Evolutionary conservation across 306 rosid species (phyloP).

Genomic region (Medicago arabica): DNA sequence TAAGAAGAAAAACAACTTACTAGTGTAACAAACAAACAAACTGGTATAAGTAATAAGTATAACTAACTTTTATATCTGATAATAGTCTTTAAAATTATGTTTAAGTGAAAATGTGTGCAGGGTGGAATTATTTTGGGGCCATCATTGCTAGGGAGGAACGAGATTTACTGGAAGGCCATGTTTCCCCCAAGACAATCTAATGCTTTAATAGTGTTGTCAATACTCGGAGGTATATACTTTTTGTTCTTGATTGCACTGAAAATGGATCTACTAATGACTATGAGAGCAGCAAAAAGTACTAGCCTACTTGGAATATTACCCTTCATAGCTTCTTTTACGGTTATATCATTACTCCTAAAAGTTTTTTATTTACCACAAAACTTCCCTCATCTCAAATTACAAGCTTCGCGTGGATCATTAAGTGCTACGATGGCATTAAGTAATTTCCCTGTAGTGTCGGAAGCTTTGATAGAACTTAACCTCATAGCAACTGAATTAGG

Average conservation of each 20-base stretch:
- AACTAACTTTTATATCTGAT: not conserved
- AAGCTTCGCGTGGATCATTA: not conserved
- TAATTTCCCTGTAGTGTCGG: constrained; percentile 43
- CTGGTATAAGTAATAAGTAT: too few species aligned
- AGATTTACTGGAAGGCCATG: not conserved
- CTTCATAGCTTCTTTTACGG: not conserved
- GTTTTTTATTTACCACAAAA: not conserved
- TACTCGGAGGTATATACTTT: not conserved
- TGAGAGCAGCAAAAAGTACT: constrained; percentile 41
- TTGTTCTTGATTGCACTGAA: constrained; percentile 33
- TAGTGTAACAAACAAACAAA: not conserved
- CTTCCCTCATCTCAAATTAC: fast-evolving
- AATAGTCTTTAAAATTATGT: not conserved
- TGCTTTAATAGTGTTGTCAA: not conserved
- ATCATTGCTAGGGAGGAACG: constrained; percentile 31
- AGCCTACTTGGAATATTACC: constrained; percentile 46
- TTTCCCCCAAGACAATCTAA: constrained; percentile 34
- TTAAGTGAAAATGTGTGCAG: constrained; percentile 37
- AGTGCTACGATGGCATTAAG: not conserved
- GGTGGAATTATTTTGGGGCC: constrained; percentile 57
- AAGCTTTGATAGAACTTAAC: constrained; percentile 38
- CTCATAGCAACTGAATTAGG: constrained; percentile 47
- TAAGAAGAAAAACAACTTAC: not conserved
- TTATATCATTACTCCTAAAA: not conserved
- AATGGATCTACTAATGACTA: constrained; percentile 42